A percentile compares a stretch with the other conserved stretches of the same genome.
phyloP scores from a whole-genome alignment of 2,329 filamentous ascomycete species.

The Monosporascus cannonballus region DNA sequence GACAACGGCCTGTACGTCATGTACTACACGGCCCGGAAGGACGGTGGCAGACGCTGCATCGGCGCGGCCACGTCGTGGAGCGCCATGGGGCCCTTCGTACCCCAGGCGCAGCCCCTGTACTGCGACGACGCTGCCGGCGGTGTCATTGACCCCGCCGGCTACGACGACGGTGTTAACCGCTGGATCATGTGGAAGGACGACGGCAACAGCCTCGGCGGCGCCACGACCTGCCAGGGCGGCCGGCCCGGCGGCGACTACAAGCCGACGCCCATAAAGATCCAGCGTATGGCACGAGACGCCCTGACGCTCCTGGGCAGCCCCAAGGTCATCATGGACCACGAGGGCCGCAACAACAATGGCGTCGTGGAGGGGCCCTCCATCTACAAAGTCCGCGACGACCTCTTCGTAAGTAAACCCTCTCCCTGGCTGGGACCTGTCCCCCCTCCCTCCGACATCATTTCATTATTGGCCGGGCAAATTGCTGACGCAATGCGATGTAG shows the following conservation, averaged over 20 bases:
- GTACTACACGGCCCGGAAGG: slow-evolving; percentile 24
- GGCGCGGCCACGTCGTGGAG: slow-evolving; percentile 21
- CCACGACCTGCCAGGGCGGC: slow-evolving; percentile 22
- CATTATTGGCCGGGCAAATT: neutral
- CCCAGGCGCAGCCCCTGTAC: slow-evolving; percentile 17
- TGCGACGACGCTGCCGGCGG: slow-evolving; percentile 23
- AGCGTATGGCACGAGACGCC: slow-evolving; percentile 22
- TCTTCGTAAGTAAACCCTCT: slow-evolving; percentile 9
- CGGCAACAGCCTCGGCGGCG: slow-evolving; percentile 24
- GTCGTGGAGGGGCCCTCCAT: slow-evolving; percentile 24
- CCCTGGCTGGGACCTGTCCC: neutral
- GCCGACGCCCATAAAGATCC: slow-evolving; percentile 24
- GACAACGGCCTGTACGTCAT: slow-evolving; percentile 24
- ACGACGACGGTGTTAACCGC: slow-evolving; percentile 23
- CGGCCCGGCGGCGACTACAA: slow-evolving; percentile 17
- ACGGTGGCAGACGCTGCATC: slow-evolving; percentile 24
- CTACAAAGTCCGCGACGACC: slow-evolving; percentile 20
- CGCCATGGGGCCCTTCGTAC: slow-evolving; percentile 21
- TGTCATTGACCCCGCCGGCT: slow-evolving; percentile 24
- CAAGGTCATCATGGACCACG: slow-evolving; percentile 23
- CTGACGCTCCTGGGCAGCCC: slow-evolving; percentile 17
- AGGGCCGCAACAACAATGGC: slow-evolving; percentile 21
- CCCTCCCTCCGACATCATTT: neutral
- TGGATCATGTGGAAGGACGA: slow-evolving; percentile 29
- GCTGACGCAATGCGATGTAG: neutral